A percentile compares a stretch with the other conserved stretches of the same genome.
Conservation (phyloP, 2,329 filamentous ascomycete genomes). For the Aureobasidium sp. region DNA sequence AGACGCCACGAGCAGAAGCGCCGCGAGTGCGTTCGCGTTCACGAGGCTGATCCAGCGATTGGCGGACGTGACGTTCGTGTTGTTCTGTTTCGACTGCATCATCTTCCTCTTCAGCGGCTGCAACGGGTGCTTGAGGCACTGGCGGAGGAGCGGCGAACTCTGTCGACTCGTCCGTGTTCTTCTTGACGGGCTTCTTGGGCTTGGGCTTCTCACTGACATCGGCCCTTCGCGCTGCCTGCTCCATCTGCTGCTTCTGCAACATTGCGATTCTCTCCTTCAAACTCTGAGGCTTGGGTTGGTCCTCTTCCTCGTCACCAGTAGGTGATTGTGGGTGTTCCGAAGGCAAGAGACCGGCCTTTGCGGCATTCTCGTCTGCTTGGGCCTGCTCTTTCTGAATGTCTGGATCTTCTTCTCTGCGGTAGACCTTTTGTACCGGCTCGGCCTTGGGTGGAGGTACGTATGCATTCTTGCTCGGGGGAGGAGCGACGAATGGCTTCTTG, state of each 20-base stretch:
- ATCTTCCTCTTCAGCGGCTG: neutral
- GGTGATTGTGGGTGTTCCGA: constrained; percentile 3
- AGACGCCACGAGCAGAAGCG: neutral
- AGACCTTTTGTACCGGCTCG: constrained; percentile 60
- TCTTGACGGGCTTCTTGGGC: constrained; percentile 67
- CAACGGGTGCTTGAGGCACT: constrained; percentile 19
- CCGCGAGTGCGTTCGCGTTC: constrained; percentile 1
- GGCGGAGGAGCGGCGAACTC: constrained; percentile 28
- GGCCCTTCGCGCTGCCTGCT: constrained; percentile 75
- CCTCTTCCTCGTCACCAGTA: constrained; percentile 48
- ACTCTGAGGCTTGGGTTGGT: constrained; percentile 83
- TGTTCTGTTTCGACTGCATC: neutral
- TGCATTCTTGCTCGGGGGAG: constrained; percentile 84
- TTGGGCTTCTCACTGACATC: constrained; percentile 76
- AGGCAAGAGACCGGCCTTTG: constrained; percentile 53
- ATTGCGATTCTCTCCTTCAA: constrained; percentile 92
- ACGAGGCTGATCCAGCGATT: constrained; percentile 1
- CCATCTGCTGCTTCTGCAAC: constrained; percentile 85
- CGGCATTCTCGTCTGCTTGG: constrained; percentile 57
- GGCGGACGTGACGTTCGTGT: neutral
- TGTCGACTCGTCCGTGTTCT: constrained; percentile 26
- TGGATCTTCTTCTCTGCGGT: constrained; percentile 81
- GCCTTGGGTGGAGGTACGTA: constrained; percentile 73
- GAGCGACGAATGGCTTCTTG: constrained; percentile 94
- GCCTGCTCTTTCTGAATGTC: constrained; percentile 52